These are phyloP conservation scores for Sporothrix euskadiensis DNA, from an alignment of 2,329 filamentous ascomycete genomes.

Conservation along the genomic window DNA sequence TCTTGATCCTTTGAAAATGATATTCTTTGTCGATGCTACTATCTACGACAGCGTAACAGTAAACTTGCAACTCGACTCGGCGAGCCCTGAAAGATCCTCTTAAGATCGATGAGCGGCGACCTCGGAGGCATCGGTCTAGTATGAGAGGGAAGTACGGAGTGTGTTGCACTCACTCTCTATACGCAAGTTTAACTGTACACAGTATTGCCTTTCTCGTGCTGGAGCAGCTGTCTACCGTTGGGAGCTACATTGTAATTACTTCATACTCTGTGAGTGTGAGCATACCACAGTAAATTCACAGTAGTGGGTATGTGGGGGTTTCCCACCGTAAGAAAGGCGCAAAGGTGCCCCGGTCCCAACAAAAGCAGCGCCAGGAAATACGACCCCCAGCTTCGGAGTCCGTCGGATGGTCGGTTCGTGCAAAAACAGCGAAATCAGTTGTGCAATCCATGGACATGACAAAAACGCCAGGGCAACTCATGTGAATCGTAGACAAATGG, in stretches of 20 bases:
- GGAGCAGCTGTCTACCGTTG: constrained; percentile 3
- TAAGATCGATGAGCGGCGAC: neutral
- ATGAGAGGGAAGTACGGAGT: too few relatives aligned
- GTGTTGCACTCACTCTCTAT: too few relatives aligned
- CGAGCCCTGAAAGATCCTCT: neutral
- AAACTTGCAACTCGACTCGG: neutral
- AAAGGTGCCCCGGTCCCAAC: constrained; percentile 5
- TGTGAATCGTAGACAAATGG: neutral
- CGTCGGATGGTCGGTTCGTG: constrained; percentile 23
- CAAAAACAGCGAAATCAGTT: neutral
- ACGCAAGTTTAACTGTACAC: constrained; percentile 1
- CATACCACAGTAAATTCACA: neutral
- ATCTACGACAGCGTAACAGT: neutral
- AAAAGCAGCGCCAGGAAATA: constrained; percentile 17
- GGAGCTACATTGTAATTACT: neutral
- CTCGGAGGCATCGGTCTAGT: neutral
- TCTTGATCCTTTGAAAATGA: neutral
- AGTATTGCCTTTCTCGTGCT: neutral
- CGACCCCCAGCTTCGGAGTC: constrained; percentile 24
- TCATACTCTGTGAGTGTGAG: too few relatives aligned
- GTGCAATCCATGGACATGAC: neutral
- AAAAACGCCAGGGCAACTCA: neutral
- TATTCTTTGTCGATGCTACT: neutral
- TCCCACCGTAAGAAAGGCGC: neutral
- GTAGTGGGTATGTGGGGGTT: neutral